Evolutionary conservation across 768 basidiomycete genomes (phyloP).

Genomic region (Tulasnella calospora): DNA sequence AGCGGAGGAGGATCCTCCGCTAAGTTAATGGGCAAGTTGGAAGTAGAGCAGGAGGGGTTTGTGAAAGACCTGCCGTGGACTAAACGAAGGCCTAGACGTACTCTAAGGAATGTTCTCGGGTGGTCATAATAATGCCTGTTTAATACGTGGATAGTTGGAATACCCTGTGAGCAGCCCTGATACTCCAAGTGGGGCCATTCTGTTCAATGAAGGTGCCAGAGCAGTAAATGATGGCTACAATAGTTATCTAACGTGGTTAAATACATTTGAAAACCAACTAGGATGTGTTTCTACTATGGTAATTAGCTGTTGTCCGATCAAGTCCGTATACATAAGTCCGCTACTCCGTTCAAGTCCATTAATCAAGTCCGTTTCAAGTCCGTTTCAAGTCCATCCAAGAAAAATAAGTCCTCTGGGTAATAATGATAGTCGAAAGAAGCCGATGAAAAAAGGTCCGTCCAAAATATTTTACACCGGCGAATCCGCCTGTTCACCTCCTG

Average conservation of each 20-base stretch:
- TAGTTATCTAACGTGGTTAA: no score
- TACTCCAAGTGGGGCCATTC: no score
- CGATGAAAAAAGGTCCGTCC: not conserved
- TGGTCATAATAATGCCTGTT: no score
- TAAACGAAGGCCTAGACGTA: not conserved
- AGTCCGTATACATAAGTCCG: no score
- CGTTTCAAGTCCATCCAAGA: not conserved
- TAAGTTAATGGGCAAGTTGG: not conserved
- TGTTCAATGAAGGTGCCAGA: no score
- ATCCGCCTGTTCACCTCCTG: not conserved
- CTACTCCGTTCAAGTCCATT: no score
- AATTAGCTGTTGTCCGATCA: no score
- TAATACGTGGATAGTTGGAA: no score
- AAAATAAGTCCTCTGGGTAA: not conserved
- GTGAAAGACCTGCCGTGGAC: not conserved
- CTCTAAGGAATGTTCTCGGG: not conserved
- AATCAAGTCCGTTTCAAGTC: not conserved
- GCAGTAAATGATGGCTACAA: no score
- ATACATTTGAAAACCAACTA: no score
- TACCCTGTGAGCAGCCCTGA: no score
- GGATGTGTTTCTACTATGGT: no score
- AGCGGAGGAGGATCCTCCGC: not conserved
- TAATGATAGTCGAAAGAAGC: not conserved
- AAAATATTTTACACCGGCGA: not conserved
- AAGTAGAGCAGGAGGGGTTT: not conserved